Base-by-base conservation (phyloP, 768 basidiomycete species). In the Naganishia vaughanmartiniae region DNA sequence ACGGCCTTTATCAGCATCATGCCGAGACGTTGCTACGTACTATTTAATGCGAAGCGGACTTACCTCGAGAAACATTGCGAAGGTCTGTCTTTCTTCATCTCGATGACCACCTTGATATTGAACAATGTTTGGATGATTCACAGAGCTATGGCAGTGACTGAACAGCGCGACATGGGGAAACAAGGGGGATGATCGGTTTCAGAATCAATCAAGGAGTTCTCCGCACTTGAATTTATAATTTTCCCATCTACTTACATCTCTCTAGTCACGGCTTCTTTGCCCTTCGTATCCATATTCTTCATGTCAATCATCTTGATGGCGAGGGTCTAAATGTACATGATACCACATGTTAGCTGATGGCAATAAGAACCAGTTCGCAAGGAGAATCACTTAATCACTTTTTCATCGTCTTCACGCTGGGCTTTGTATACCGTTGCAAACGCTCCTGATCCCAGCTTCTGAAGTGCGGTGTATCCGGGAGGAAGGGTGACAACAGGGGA, bases 41-140 rank as follows among this genome's bases (percentile, higher is more conserved):
- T n/a, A 21, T 21, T 12, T 57, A n/a, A 34, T 12, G 30, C 21
- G 11, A 17, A 34, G 56, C n/a, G n/a, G 34, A 34, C 56, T 57
- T 21, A 57, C 56, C 21, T 57, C 31, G 10, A 57, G 7, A 10
- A 57, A 6, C 11, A 57, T 10, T 17, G 24, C 17, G 5, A 19
- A 17, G 4, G 17, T 57, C 9, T 34, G 24, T 14, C 2, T 3
- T n/a, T 57, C 31, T 33, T 7, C 10, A 17, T 57, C 56, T 1
- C 1, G 30, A 5, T 7, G 30, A 10, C 31, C 30, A 12, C 34
- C 56, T 12, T 28, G 5, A 30, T 33, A 34, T 30, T 19, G 28
- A 33, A 57, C 56, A n/a, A 57, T 57, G 33, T 34, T 57, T 3
- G 56, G 56, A n/a, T 57, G 56, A 31, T 33, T 19, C 5, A 36